Base-by-base conservation (phyloP, 371 early-diverging fungal genomes). In the Mortierella polycephala region DNA sequence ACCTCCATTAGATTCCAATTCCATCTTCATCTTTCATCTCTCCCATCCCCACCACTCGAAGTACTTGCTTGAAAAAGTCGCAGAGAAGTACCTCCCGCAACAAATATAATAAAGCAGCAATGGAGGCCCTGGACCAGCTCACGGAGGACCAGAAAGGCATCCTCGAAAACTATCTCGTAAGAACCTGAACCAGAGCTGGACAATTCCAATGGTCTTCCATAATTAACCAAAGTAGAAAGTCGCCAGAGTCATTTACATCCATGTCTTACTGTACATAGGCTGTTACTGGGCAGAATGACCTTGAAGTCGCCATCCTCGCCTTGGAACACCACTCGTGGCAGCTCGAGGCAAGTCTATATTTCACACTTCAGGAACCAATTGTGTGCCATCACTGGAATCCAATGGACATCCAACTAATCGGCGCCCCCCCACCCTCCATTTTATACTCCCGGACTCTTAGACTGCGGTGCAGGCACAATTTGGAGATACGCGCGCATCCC, bases 401-500 rank as follows among this genome's bases (percentile, higher is more conserved):
- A 30, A 30, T 30, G 30, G 30, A 30, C 30, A 30, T 30, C 2
- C 30, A 30, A 30, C 4, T 30, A 30, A 30, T 30, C 44, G 54
- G 18, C 7, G 42, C 16, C 40, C 40, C 39, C 9, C n/a, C 40
- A 47, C 16, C 30, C 39, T 16, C 6, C 55, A 44, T 12, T 41
- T 16, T 41, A 1, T 44, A 45, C 37, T 18, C 14, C 46, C 46
- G 13, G n/a, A 54, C 46, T 44, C 30, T 23, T 42, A 79, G 80
- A 72, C 73, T 62, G 80, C 80, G 45, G 80, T 79, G 23, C 73
- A 73, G 70, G 80, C 80, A 58, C 80, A 79, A 74, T 79, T 79
- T 55, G 80, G 80, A 23, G 80, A 79, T 41, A 73, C 73, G 8
- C 70, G 69, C 21, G 57, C 69, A 4, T 58, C 67, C 11, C 52